Evolutionary conservation across 192 early-diverging fungal species (phyloP).

Genomic region (Coemansia aciculifera): DNA sequence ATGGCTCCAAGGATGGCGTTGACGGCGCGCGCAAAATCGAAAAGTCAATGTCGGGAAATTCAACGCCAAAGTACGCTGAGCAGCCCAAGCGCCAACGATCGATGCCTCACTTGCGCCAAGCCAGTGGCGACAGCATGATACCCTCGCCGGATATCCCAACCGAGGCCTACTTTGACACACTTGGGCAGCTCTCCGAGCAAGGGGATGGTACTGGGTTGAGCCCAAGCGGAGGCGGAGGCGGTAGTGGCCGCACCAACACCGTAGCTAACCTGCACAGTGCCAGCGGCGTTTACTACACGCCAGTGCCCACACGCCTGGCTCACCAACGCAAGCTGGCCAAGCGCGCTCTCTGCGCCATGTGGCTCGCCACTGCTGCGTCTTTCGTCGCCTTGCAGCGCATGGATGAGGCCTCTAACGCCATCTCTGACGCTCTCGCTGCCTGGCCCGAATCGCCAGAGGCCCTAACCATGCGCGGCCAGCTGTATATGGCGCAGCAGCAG

Average conservation of each 20-base stretch:
- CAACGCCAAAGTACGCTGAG: not conserved
- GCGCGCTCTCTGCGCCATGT: constrained; percentile 44
- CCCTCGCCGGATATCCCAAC: constrained; percentile 23
- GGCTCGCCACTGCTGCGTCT: constrained; percentile 40
- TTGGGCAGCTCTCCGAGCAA: constrained; percentile 15
- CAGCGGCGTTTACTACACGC: constrained; percentile 41
- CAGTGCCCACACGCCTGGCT: constrained; percentile 28
- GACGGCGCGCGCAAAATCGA: not conserved
- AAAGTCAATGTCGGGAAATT: not conserved
- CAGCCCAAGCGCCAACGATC: constrained; percentile 47
- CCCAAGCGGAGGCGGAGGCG: not conserved
- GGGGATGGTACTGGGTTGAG: constrained; percentile 1
- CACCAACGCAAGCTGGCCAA: constrained; percentile 35
- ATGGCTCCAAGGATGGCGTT: not conserved
- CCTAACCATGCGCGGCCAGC: constrained; percentile 49
- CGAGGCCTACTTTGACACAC: constrained; percentile 43
- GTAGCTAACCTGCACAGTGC: constrained; percentile 7
- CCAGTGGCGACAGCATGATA: constrained; percentile 24
- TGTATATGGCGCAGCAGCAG: constrained; percentile 27
- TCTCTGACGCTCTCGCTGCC: constrained; percentile 44
- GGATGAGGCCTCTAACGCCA: constrained; percentile 39
- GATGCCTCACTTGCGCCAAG: constrained; percentile 46
- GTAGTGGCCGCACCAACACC: constrained; percentile 4
- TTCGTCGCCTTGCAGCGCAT: constrained; percentile 36
- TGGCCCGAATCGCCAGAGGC: constrained; percentile 51